Evolutionary conservation across 257 asterid genomes (phyloP), one percentile per base, ranked within the genome.

Genomic region (Solanum clarkiae): DNA sequence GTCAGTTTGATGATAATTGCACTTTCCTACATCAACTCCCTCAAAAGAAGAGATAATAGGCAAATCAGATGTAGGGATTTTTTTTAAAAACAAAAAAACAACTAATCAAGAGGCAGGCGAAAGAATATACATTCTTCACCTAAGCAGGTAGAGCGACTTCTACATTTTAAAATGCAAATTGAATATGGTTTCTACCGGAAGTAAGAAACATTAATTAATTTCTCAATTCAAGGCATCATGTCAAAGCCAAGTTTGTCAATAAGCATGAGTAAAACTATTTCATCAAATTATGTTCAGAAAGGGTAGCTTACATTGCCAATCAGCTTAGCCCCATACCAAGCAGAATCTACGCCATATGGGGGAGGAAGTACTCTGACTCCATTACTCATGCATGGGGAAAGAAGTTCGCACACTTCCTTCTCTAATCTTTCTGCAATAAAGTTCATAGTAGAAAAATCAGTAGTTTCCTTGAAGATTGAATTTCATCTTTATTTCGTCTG

Each of bases 291-390:
- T 62, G 82, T 20, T 66, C 56, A 44, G 88, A 10, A 57, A 60
- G 26, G 86, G 88, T 45, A 86, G 85, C 90, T 91, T 94, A 95
- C 99, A 87, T 95, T 95, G 95, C 98, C 91, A 82, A 96, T 87
- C 84, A 93, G 97, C 90, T 95, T 94, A 65, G 97, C 99, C 86
- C 99, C 99, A 74, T 88, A 92, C 99, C 99, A 96, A 22, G 95
- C 98, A 86, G 99, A 93, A 90, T 96, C 96, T 20, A 89, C 87
- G 40, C 98, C 99, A 87, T 91, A 88, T 71, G 98, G 97, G 16
- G 98, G 95, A 88, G 98, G 97, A 82, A 94, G 22, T 85, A 96
- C 98, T 84, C 92, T 94, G 86, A 93, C 88, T 85, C 97, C 98
- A 69, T 82, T 85, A 56, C 92, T 89, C 69, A 89, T 84, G 83